Evolutionary conservation across 441 rosid genomes (phyloP).

Genomic region (Eruca vesicaria): DNA sequence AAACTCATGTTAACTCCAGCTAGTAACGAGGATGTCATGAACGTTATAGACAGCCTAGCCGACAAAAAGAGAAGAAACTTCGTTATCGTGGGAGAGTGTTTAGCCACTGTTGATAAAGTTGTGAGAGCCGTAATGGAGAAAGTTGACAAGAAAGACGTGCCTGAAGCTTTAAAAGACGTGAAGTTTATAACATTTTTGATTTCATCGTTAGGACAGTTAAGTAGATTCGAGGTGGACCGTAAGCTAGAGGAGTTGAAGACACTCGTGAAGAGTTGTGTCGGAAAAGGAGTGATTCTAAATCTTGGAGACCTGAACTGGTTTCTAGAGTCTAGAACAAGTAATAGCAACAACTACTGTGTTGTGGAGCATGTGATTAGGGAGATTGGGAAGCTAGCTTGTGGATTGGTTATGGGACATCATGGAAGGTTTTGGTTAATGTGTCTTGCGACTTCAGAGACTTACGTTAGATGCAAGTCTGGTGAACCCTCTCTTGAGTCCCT

Average conservation of each 20-base stretch:
- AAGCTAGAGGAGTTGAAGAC: slow-evolving; percentile 51
- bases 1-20: slow-evolving; percentile 18
- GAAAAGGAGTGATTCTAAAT: slow-evolving; percentile 46
- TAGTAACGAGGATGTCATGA: slow-evolving; percentile 54
- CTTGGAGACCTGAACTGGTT: slow-evolving; percentile 66
- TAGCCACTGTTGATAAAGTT: slow-evolving; percentile 44
- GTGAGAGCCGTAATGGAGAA: slow-evolving; percentile 47
- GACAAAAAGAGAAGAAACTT: slow-evolving; percentile 43
- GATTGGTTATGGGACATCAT: slow-evolving; percentile 41
- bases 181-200: slow-evolving; percentile 50
- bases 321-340: slow-evolving; percentile 42
- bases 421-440: slow-evolving; percentile 64
- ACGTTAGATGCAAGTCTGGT: slow-evolving; percentile 62
- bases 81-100: slow-evolving; percentile 62
- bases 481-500: slow-evolving; percentile 58
- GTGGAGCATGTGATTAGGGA: slow-evolving; percentile 60
- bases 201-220: slow-evolving; percentile 47
- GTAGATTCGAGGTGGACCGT: slow-evolving; percentile 47
- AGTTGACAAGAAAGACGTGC: slow-evolving; percentile 57
- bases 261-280: slow-evolving; percentile 38
- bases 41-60: slow-evolving; percentile 52
- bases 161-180: slow-evolving; percentile 48
- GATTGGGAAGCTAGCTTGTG: slow-evolving; percentile 50
- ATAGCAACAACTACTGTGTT: slow-evolving; percentile 38
- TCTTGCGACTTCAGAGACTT: slow-evolving; percentile 62